A percentile compares a stretch with the other conserved stretches of the same genome.
Evolutionary conservation across 805 yeast genomes (phyloP).

Genomic region (Ogataea trehalophila): DNA sequence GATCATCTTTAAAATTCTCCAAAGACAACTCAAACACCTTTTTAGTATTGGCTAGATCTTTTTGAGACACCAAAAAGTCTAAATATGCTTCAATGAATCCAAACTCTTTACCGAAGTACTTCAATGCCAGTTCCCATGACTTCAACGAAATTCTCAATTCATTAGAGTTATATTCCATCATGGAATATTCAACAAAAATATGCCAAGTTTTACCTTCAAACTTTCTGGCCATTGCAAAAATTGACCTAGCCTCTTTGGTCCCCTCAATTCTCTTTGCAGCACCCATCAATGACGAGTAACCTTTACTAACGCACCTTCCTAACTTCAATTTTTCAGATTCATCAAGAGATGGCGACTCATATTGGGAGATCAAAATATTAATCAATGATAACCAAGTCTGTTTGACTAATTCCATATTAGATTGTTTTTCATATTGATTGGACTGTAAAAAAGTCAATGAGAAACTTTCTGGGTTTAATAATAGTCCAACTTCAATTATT

Average conservation of each 20-base stretch:
- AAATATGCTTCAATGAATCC: conserved; percentile 65
- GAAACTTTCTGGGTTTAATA: conserved; percentile 66
- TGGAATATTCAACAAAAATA: conserved; percentile 76
- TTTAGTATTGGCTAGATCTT: conserved; percentile 68
- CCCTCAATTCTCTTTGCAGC: conserved; percentile 52
- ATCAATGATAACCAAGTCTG: conserved; percentile 48
- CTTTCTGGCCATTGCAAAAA: conserved; percentile 68
- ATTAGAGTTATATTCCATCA: conserved; percentile 68
- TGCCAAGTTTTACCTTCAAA: conserved; percentile 62
- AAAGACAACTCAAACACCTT: conserved; percentile 77
- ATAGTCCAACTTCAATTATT: conserved; percentile 48
- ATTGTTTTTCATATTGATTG: conserved; percentile 61
- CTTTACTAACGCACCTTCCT: conserved; percentile 49
- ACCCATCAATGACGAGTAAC: conserved; percentile 67
- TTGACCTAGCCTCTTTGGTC: conserved; percentile 56
- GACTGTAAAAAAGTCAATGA: conserved; percentile 62
- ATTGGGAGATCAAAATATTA: conserved; percentile 36
- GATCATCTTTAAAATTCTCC: conserved; percentile 43
- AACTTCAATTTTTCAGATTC: conserved; percentile 3
- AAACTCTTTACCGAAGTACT: conserved; percentile 43
- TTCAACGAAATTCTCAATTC: conserved; percentile 66
- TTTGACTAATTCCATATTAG: conserved; percentile 45
- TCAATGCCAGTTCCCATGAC: conserved; percentile 77
- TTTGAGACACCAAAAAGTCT: conserved; percentile 61
- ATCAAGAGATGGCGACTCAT: conserved; percentile 22